Percentiles rank a stretch among this genome's conserved stretches.
Evolutionary conservation across 2,329 filamentous ascomycete species (phyloP).

Genomic region (Fusarium domesticum): DNA sequence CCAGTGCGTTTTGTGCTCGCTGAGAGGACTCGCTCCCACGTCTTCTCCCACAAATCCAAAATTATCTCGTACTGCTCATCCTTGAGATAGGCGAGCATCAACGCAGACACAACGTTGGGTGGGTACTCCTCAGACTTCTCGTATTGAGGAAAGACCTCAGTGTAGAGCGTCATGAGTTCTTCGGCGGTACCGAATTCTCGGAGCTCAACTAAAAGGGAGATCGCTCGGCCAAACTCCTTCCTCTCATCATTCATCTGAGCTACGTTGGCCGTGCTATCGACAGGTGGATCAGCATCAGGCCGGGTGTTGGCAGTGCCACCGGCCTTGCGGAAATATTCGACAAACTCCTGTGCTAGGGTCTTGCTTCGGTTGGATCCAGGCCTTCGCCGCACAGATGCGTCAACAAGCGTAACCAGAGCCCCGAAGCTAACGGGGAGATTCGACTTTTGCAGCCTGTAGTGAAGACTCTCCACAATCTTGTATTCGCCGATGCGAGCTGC

Average conservation of each 20-base stretch:
- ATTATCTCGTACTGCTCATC: conserved; percentile 59
- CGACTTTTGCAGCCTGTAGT: conserved; percentile 42
- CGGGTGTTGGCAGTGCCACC: conserved; percentile 8
- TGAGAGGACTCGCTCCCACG: conserved; percentile 51
- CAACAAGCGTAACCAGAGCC: conserved; percentile 42
- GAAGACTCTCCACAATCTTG: conserved; percentile 40
- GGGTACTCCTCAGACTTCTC: conserved; percentile 41
- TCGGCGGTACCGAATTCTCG: conserved; percentile 52
- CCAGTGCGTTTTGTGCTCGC: conserved; percentile 24
- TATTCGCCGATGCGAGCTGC: conserved; percentile 47
- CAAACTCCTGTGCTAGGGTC: conserved; percentile 29
- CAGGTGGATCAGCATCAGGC: background rate
- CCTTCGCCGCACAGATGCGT: conserved; percentile 29
- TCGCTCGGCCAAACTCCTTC: conserved; percentile 33
- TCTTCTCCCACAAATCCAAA: conserved; percentile 62
- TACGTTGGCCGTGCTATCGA: conserved; percentile 16
- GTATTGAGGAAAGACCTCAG: conserved; percentile 37
- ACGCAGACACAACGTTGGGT: conserved; percentile 54
- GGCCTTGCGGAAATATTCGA: conserved; percentile 28
- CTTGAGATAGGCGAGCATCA: conserved; percentile 65
- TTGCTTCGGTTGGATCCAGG: conserved; percentile 25
- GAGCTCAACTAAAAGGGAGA: conserved; percentile 35
- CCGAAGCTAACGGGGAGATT: conserved; percentile 43
- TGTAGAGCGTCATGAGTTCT: conserved; percentile 55
- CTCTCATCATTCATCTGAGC: conserved; percentile 26